phyloP scores from a whole-genome alignment of 257 asterid species.

The Solanum lycopersicoides region DNA sequence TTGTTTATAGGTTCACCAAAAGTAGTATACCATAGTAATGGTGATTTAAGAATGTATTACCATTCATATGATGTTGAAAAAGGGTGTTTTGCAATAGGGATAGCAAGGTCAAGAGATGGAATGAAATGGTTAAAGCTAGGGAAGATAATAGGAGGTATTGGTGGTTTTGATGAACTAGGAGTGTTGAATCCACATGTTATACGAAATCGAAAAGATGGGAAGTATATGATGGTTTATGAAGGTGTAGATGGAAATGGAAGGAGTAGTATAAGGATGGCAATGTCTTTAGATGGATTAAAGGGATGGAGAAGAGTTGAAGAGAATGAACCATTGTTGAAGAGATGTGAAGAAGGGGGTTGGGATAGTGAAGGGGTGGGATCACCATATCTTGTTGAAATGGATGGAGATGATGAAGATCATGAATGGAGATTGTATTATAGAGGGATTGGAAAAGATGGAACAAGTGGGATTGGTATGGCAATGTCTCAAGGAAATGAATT shows the following conservation, averaged over 20 bases:
- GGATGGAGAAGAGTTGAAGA: slow-evolving; percentile 55
- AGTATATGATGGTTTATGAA: slow-evolving; percentile 75
- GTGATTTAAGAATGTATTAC: slow-evolving; percentile 84
- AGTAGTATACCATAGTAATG: slow-evolving; percentile 49
- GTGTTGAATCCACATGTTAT: slow-evolving; percentile 39
- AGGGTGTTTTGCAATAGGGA: slow-evolving; percentile 38
- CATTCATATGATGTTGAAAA: slow-evolving; percentile 48
- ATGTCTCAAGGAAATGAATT: slow-evolving; percentile 38
- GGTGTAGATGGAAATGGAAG: slow-evolving; percentile 47
- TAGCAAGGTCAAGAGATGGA: slow-evolving; percentile 87
- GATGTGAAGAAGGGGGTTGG: slow-evolving; percentile 50
- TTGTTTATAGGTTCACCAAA: slow-evolving; percentile 67
- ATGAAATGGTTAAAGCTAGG: slow-evolving; percentile 82
- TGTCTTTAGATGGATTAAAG: slow-evolving; percentile 63
- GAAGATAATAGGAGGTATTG: slow-evolving; percentile 30
- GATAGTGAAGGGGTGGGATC: slow-evolving; percentile 75
- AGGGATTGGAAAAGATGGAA: slow-evolving; percentile 71
- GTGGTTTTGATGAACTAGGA: slow-evolving; percentile 60
- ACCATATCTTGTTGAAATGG: slow-evolving; percentile 74
- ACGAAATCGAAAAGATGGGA: slow-evolving; percentile 49
- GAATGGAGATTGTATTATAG: slow-evolving; percentile 84
- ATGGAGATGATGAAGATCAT: slow-evolving; percentile 41
- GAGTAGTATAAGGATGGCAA: slow-evolving; percentile 54
- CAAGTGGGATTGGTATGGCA: slow-evolving; percentile 78
- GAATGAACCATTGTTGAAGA: slow-evolving; percentile 28